Conservation (phyloP, 345 rosid species). For the Boechera retrofracta region DNA sequence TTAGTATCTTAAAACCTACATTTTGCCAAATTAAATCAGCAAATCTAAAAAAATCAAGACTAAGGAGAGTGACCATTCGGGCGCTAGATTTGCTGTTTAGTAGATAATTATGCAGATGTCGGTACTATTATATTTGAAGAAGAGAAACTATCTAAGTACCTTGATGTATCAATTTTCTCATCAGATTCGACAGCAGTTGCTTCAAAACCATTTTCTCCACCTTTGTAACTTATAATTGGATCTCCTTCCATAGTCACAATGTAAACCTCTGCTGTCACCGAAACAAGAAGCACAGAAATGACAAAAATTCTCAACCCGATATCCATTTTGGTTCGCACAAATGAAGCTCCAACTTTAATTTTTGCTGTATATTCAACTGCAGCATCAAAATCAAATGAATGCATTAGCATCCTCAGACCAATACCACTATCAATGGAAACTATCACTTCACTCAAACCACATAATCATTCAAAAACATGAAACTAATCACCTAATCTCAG, state of each 20-base stretch:
- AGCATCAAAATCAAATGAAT: conserved; percentile 37
- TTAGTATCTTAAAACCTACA: neutral
- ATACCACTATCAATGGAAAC: conserved; percentile 1
- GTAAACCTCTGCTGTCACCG: conserved; percentile 71
- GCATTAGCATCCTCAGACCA: neutral
- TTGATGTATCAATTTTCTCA: conserved; percentile 78
- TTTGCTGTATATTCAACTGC: conserved; percentile 49
- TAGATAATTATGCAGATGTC: neutral
- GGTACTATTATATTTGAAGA: conserved; percentile 1
- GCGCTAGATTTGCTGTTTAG: too few relatives aligned
- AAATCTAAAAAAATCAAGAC: too few relatives aligned
- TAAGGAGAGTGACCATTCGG: too few relatives aligned
- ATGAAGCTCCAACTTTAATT: conserved; percentile 46
- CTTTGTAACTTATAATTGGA: conserved; percentile 83
- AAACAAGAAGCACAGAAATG: conserved; percentile 47
- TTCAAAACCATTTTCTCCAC: conserved; percentile 87
- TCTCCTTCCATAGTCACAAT: conserved; percentile 90
- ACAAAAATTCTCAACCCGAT: conserved; percentile 38
- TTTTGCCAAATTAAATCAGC: too few relatives aligned
- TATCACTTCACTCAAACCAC: conserved; percentile 6
- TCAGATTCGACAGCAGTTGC: conserved; percentile 90
- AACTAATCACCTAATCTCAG: conserved; percentile 12
- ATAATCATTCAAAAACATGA: neutral
- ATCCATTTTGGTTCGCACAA: conserved; percentile 31
- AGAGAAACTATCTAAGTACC: conserved; percentile 51